phyloP scores from a whole-genome alignment of 345 rosid species.

The Citrus sinensis region DVS_A1.0 CM039165.1:32299501-32300000 shows the following conservation, averaged over 20 bases:
- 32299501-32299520: conserved; percentile 97
- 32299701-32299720: neutral
- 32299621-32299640: neutral
- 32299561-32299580: conserved; percentile 27
- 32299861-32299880: neutral
- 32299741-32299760: neutral
- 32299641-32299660: neutral
- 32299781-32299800: neutral
- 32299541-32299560: conserved; percentile 90
- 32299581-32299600: neutral
- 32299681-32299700: neutral
- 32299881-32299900: neutral
- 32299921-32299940: neutral
- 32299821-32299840: neutral
- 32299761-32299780: neutral
- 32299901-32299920: neutral
- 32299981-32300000: neutral
- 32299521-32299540: conserved; percentile 88
- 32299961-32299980: neutral
- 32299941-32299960: neutral
- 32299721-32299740: conserved; percentile 1
- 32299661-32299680: neutral
- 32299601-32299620: neutral
- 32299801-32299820: neutral
- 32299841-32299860: neutral